Evolutionary conservation across 768 basidiomycete species (phyloP).

Genomic region (Suillus decipiens): DNA sequence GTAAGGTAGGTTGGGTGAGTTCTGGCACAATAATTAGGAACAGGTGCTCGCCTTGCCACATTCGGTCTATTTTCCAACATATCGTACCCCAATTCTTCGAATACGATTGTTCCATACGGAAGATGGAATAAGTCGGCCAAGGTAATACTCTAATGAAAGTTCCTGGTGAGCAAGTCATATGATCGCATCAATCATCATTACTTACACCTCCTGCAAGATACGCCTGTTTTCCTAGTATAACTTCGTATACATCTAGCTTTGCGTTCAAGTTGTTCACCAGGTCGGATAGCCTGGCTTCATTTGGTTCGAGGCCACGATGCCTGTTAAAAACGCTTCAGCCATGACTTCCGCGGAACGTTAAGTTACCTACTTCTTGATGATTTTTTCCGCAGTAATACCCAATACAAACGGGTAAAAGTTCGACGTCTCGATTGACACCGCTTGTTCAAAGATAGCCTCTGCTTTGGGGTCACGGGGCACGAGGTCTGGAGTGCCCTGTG

Average conservation of each 20-base stretch:
- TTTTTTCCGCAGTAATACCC: conserved; percentile 45
- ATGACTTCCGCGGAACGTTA: neutral
- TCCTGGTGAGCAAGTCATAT: neutral
- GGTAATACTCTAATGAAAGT: conserved; percentile 36
- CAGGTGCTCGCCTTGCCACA: conserved; percentile 25
- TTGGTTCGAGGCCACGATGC: conserved; percentile 21
- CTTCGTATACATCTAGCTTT: conserved; percentile 54
- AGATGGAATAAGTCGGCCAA: conserved; percentile 49
- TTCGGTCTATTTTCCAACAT: conserved; percentile 27
- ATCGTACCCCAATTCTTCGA: conserved; percentile 26
- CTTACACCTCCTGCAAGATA: conserved; percentile 61
- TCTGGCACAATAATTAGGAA: too few relatives aligned
- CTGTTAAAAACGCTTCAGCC: neutral
- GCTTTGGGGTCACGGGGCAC: conserved; percentile 43
- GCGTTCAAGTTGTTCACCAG: conserved; percentile 29
- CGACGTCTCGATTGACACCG: conserved; percentile 29
- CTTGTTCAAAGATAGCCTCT: conserved; percentile 46
- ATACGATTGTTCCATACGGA: conserved; percentile 36
- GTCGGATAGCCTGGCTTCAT: conserved; percentile 27
- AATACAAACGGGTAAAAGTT: conserved; percentile 55
- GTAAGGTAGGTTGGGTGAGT: conserved; percentile 1
- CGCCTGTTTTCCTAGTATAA: conserved; percentile 50
- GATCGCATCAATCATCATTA: conserved; percentile 3
- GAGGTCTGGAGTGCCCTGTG: conserved; percentile 46
- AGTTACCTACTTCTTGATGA: conserved; percentile 48